Conservation (phyloP, 106 monocot species). For the Narthecium ossifragum region DNA sequence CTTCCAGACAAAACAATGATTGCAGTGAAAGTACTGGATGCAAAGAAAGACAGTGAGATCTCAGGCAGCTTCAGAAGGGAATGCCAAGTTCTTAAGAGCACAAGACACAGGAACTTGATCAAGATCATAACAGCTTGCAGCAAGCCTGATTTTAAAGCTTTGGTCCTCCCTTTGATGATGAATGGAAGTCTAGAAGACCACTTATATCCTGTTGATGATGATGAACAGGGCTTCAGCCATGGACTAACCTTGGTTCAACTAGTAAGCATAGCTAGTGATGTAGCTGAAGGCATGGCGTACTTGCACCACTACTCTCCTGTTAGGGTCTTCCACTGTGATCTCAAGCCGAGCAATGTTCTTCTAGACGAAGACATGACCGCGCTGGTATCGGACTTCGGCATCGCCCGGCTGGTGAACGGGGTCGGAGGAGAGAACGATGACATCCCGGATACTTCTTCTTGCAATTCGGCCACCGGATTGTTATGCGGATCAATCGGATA, state of each 20-base stretch:
- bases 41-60: slow-evolving; percentile 13
- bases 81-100: slow-evolving; percentile 70
- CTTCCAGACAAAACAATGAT: slow-evolving; percentile 36
- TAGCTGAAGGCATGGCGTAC: slow-evolving; percentile 87
- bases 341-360: slow-evolving; percentile 96
- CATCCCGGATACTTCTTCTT: slow-evolving; percentile 12
- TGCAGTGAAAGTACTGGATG: slow-evolving; percentile 72
- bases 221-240: not conserved
- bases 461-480: slow-evolving; percentile 46
- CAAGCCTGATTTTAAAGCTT: slow-evolving; percentile 73
- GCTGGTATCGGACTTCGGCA: slow-evolving; percentile 85
- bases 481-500: slow-evolving; percentile 80
- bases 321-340: slow-evolving; percentile 79
- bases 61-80: slow-evolving; percentile 66
- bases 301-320: slow-evolving; percentile 81
- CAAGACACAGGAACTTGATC: slow-evolving; percentile 78
- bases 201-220: slow-evolving; percentile 20
- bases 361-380: slow-evolving; percentile 75
- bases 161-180: slow-evolving; percentile 78
- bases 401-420: slow-evolving; percentile 47
- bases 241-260: slow-evolving; percentile 33
- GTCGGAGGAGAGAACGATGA: slow-evolving; percentile 11
- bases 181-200: slow-evolving; percentile 80
- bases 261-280: slow-evolving; percentile 48
- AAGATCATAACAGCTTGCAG: slow-evolving; percentile 85